phyloP scores from a whole-genome alignment of 2,329 filamentous ascomycete species.

The Fusarium poae region DNA sequence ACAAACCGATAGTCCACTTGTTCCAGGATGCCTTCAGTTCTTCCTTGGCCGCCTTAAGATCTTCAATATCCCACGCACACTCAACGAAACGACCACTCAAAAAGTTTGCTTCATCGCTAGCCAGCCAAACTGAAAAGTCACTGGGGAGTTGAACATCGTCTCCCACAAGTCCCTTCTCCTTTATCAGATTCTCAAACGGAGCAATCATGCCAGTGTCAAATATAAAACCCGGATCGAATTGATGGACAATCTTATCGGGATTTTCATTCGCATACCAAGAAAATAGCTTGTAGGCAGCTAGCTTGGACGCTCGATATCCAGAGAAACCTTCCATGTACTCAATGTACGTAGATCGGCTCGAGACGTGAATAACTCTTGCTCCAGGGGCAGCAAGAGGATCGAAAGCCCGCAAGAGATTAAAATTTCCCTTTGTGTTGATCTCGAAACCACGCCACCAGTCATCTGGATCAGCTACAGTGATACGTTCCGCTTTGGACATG shows the following conservation, averaged over 20 bases:
- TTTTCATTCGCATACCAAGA: constrained; percentile 59
- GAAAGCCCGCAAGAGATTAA: constrained; percentile 50
- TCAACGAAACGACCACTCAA: constrained; percentile 61
- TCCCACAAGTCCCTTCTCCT: constrained; percentile 22
- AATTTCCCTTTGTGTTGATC: constrained; percentile 50
- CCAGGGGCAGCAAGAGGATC: constrained; percentile 44
- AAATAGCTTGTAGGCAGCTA: constrained; percentile 57
- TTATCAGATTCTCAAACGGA: constrained; percentile 23
- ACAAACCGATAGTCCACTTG: constrained; percentile 41
- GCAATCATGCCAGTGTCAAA: constrained; percentile 50
- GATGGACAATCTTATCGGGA: constrained; percentile 54
- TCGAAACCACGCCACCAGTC: constrained; percentile 50
- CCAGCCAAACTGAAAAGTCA: constrained; percentile 60
- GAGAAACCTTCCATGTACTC: constrained; percentile 49
- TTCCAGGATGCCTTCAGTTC: constrained; percentile 49
- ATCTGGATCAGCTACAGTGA: constrained; percentile 37
- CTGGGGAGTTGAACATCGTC: constrained; percentile 53
- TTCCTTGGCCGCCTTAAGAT: constrained; percentile 57
- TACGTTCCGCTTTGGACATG: constrained; percentile 28
- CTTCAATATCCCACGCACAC: constrained; percentile 65
- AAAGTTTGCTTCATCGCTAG: constrained; percentile 60
- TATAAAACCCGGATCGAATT: constrained; percentile 59
- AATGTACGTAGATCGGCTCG: constrained; percentile 41
- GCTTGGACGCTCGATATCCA: constrained; percentile 59
- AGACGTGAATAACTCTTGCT: constrained; percentile 47